These are phyloP conservation scores for Hymenoscyphus occultus DNA, from an alignment of 2,329 filamentous ascomycete species.

Conservation along the genomic window DNA sequence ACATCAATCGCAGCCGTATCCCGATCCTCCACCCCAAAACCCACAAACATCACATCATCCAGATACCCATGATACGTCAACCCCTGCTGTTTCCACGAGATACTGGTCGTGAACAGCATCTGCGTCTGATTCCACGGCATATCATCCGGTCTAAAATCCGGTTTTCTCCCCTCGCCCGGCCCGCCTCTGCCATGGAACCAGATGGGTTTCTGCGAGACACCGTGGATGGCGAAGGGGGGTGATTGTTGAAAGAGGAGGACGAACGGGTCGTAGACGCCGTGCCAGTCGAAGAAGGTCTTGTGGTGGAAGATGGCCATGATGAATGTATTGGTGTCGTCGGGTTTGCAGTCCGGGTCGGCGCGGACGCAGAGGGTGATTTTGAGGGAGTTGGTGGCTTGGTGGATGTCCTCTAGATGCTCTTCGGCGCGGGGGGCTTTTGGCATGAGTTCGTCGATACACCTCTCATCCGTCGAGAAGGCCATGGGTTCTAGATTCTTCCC, in stretches of 20 bases:
- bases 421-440: background rate
- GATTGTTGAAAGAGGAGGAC: slow-evolving; percentile 48
- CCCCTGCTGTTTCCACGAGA: slow-evolving; percentile 50
- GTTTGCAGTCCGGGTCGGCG: slow-evolving; percentile 43
- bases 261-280: slow-evolving; percentile 55
- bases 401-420: background rate
- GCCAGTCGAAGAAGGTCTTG: slow-evolving; percentile 48
- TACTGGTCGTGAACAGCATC: slow-evolving; percentile 57
- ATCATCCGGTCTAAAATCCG: background rate
- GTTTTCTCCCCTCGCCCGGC: slow-evolving; percentile 25
- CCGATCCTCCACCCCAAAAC: slow-evolving; percentile 55
- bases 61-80: slow-evolving; percentile 53
- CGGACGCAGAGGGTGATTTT: slow-evolving; percentile 51
- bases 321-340: slow-evolving; percentile 49
- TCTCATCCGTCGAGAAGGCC: background rate
- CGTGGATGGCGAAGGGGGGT: slow-evolving; percentile 50
- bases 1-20: slow-evolving; percentile 50
- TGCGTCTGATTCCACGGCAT: slow-evolving; percentile 40
- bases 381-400: background rate
- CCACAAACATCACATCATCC: slow-evolving; percentile 54
- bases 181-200: slow-evolving; percentile 53
- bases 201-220: slow-evolving; percentile 48
- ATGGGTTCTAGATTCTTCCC: background rate
- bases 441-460: background rate
- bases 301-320: slow-evolving; percentile 54